Base-by-base conservation (phyloP, 2,329 filamentous ascomycete genomes). In the Colletotrichum gigasporum region DNA sequence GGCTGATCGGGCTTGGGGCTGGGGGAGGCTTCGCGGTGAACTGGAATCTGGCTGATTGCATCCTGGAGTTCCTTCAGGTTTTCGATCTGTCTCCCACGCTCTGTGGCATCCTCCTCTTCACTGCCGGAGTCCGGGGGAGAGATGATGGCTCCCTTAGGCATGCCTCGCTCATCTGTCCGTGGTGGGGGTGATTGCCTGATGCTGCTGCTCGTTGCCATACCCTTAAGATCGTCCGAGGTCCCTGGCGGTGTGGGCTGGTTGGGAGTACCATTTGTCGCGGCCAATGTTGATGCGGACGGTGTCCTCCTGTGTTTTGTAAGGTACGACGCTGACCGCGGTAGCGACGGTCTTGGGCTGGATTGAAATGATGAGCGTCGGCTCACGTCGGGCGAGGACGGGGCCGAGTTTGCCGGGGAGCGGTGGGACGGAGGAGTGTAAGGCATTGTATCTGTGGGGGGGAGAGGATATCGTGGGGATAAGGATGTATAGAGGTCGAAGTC, bases 101-200 rank as follows among this genome's bases (percentile, higher is more conserved):
- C 72, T 53, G 82, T 76, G 2, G 75, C 76, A 22, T 71, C 79
- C 70, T 87, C 89, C 72, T 96, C 93, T 74, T 97, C 94, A 76
- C 94, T 94, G 24, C 90, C 94, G 32, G 94, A 97, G 72, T 97
- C 95, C 9, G 95, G 95, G 34, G 95, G 95, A 0, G 95, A 97
- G 63, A 97, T 92, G 70, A 97, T 88, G 67, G 93, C 94, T 66
- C 93, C 93, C 67, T 88, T 87, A 41, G 94, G 93, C 76, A 97
- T 96, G 68, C 87, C 81, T 64, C 88, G 77, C 24, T 82, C 85
- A 79, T 93, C 89, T 67, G 89, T 92, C 67, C 93, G 79, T 16
- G 93, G 92, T n/a, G 92, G 90, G 14, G 93, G 93, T 48, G 94
- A 96, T 76, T 94, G 92, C 71, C 92, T 88, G 67, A 96, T 81